phyloP scores from a whole-genome alignment of 371 early-diverging fungal species.

The Funneliformis caledonium region DNA sequence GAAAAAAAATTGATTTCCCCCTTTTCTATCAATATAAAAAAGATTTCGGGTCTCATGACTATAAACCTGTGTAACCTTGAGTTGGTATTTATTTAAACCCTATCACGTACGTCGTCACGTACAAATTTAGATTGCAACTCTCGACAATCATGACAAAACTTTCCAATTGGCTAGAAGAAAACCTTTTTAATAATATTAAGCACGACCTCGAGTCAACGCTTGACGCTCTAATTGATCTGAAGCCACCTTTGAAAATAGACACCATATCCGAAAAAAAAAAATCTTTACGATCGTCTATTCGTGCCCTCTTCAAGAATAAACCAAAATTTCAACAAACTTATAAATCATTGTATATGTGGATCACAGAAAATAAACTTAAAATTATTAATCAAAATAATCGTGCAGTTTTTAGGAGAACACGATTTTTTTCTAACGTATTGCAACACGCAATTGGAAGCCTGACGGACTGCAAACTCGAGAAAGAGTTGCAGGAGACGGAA shows the following conservation, averaged over 20 bases:
- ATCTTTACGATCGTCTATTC: conserved; percentile 27
- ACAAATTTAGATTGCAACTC: too few relatives aligned
- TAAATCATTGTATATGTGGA: conserved; percentile 20
- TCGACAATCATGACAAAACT: conserved; percentile 12
- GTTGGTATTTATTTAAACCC: too few relatives aligned
- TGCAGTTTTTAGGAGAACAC: conserved; percentile 28
- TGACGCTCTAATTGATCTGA: conserved; percentile 16
- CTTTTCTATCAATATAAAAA: too few relatives aligned
- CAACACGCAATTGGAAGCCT: conserved; percentile 33
- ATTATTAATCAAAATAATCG: conserved; percentile 20
- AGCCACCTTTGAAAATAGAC: conserved; percentile 14
- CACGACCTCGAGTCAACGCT: conserved; percentile 30
- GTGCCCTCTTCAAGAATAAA: not conserved
- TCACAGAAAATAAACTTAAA: not conserved
- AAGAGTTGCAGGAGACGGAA: conserved; percentile 7
- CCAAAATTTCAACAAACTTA: not conserved
- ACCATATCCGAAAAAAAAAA: conserved; percentile 3
- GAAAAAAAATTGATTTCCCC: too few relatives aligned
- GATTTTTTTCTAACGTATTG: conserved; percentile 22
- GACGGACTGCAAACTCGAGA: conserved; percentile 10
- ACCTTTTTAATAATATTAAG: conserved; percentile 29
- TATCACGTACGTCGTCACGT: too few relatives aligned
- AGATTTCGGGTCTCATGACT: too few relatives aligned
- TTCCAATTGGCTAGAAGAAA: conserved; percentile 20
- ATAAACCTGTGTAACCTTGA: too few relatives aligned